Evolutionary conservation across 108 stramenopile genomes (phyloP).

Genomic region (Stephanodiscus minutulus): DNA sequence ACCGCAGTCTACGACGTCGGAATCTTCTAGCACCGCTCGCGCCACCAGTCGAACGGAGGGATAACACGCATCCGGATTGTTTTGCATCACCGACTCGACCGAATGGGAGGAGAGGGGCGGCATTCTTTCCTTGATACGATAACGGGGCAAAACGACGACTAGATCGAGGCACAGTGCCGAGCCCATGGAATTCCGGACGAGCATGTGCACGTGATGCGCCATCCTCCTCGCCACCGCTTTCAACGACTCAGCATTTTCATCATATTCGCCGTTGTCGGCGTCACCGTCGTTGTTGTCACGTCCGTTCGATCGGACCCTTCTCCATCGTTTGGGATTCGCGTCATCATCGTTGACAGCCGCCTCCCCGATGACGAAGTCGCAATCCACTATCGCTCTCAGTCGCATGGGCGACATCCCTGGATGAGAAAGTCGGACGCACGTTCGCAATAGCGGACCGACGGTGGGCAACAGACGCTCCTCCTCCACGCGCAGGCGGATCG

Average conservation of each 20-base stretch:
- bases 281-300: neutral
- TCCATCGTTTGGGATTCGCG: constrained; percentile 3
- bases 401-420: constrained; percentile 20
- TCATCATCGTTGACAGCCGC: constrained; percentile 4
- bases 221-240: constrained; percentile 18
- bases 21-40: neutral
- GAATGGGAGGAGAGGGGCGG: constrained; percentile 4
- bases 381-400: constrained; percentile 38
- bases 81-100: constrained; percentile 30
- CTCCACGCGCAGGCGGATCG: constrained; percentile 28
- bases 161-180: constrained; percentile 51
- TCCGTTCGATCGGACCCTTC: neutral
- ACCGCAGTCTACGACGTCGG: neutral
- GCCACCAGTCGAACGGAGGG: constrained; percentile 40
- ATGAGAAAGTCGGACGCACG: constrained; percentile 32
- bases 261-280: neutral
- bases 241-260: neutral
- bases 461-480: constrained; percentile 29
- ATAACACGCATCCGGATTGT: constrained; percentile 45
- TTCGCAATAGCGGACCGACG: constrained; percentile 47
- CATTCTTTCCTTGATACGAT: constrained; percentile 7
- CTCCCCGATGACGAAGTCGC: constrained; percentile 22
- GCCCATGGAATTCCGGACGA: constrained; percentile 53
- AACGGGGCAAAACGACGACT: constrained; percentile 31
- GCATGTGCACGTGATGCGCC: constrained; percentile 54